These are phyloP conservation scores for Edaphochlamys debaryana DNA, from an alignment of 139 green algal genomes.

Conservation along the genomic window DNA sequence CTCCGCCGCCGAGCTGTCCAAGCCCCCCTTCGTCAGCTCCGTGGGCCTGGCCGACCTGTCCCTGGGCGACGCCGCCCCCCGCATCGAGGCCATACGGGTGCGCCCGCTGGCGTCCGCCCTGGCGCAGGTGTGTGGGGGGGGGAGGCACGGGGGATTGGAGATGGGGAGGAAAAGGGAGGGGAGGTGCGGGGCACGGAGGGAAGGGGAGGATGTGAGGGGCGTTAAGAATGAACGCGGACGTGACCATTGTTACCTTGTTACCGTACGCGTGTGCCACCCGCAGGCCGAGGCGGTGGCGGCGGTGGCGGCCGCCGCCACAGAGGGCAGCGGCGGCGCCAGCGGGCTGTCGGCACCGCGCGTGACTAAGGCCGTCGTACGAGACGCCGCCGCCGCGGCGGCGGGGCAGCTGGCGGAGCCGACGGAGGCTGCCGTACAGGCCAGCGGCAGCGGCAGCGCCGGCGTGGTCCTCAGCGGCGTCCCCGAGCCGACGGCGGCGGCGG, in stretches of 20 bases:
- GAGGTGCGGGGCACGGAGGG: too few relatives aligned
- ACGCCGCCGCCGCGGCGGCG: background rate
- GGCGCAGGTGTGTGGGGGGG: too few relatives aligned
- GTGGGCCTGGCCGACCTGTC: conserved; percentile 15
- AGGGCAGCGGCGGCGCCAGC: too few relatives aligned
- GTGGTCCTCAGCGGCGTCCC: background rate
- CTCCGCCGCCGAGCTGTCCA: conserved; percentile 6
- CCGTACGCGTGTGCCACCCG: too few relatives aligned
- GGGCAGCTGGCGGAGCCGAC: background rate
- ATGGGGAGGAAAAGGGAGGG: too few relatives aligned
- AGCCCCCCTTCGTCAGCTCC: conserved; percentile 31
- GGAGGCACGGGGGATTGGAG: too few relatives aligned
- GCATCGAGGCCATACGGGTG: background rate
- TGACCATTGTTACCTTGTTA: too few relatives aligned
- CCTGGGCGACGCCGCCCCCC: conserved; percentile 7
- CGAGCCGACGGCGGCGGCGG: conserved; percentile 1
- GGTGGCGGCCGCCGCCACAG: background rate
- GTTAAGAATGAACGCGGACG: too few relatives aligned
- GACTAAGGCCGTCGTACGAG: too few relatives aligned
- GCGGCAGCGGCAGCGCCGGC: background rate
- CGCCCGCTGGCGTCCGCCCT: conserved; percentile 25
- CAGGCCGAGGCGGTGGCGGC: conserved; percentile 7
- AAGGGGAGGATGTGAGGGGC: too few relatives aligned
- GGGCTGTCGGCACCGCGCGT: too few relatives aligned
- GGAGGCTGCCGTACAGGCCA: background rate